Conservation (phyloP, 148 eudicot genomes). For the Rhododendron kiyosumense region DNA sequence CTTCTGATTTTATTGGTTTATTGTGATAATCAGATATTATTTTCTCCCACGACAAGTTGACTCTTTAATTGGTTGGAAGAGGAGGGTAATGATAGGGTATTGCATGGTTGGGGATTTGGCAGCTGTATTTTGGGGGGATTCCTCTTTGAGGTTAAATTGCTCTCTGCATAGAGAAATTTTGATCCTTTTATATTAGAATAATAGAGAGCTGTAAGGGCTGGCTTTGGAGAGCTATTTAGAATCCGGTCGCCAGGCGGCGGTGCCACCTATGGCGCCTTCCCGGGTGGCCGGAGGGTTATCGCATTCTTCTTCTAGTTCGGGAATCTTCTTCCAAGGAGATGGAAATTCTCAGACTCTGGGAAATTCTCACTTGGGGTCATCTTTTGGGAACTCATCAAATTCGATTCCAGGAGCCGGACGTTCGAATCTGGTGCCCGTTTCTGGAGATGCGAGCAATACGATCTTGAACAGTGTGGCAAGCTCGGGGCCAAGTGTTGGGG, state of each 20-base stretch:
- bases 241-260: conserved; percentile 49
- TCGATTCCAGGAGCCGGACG: conserved; percentile 56
- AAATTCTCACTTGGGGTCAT: conserved; percentile 68
- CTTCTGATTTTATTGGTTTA: background rate
- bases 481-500: conserved; percentile 83
- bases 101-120: background rate
- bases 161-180: background rate
- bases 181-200: background rate
- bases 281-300: conserved; percentile 68
- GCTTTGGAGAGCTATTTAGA: conserved; percentile 60
- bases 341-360: conserved; percentile 57
- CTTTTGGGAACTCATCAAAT: conserved; percentile 68
- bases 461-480: conserved; percentile 60
- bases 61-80: background rate
- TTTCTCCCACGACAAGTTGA: background rate
- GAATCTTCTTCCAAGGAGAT: conserved; percentile 83
- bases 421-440: conserved; percentile 49
- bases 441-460: conserved; percentile 55
- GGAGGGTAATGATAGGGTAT: background rate
- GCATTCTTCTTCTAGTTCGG: conserved; percentile 85
- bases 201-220: conserved; percentile 29
- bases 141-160: background rate
- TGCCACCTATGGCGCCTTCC: conserved; percentile 68
- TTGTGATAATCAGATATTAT: conserved; percentile 2
- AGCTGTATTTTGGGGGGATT: background rate